Conservation (phyloP, 106 monocot genomes). For the Dioscorea dumetorum region DNA sequence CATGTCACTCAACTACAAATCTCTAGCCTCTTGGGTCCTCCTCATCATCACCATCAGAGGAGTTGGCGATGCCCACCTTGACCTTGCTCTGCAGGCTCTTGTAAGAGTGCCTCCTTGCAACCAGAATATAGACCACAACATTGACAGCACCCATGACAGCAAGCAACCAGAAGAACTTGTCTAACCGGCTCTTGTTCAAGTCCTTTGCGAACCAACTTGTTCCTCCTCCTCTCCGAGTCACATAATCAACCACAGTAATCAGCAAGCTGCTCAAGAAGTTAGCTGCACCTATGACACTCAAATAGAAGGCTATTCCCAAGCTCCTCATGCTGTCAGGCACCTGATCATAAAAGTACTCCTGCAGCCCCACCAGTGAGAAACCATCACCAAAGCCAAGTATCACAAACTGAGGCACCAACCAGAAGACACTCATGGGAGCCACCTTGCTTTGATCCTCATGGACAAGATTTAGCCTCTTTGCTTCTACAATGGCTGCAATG, state of each 20-base stretch:
- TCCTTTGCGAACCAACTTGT: constrained; percentile 55
- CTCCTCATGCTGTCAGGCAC: constrained; percentile 81
- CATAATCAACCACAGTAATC: constrained; percentile 38
- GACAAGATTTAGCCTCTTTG: constrained; percentile 17
- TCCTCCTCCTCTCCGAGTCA: constrained; percentile 16
- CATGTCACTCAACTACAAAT: too few species aligned
- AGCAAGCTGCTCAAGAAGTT: constrained; percentile 58
- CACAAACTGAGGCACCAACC: constrained; percentile 70
- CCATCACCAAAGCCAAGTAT: constrained; percentile 67
- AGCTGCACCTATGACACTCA: constrained; percentile 53
- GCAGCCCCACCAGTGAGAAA: constrained; percentile 60
- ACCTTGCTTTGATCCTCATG: background rate
- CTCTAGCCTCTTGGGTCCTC: background rate
- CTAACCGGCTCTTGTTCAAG: constrained; percentile 45
- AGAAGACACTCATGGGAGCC: constrained; percentile 47
- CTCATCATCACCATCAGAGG: background rate
- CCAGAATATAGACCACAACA: constrained; percentile 13
- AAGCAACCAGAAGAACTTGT: constrained; percentile 44
- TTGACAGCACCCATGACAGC: constrained; percentile 25
- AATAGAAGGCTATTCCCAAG: constrained; percentile 63
- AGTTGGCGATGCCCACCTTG: constrained; percentile 12
- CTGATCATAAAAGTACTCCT: constrained; percentile 86
- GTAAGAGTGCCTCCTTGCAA: constrained; percentile 52
- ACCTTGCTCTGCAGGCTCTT: constrained; percentile 31
- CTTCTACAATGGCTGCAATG: constrained; percentile 41